Evolutionary conservation across 2,329 filamentous ascomycete genomes (phyloP).

Genomic region (Amesomyces nigricolor): DNA sequence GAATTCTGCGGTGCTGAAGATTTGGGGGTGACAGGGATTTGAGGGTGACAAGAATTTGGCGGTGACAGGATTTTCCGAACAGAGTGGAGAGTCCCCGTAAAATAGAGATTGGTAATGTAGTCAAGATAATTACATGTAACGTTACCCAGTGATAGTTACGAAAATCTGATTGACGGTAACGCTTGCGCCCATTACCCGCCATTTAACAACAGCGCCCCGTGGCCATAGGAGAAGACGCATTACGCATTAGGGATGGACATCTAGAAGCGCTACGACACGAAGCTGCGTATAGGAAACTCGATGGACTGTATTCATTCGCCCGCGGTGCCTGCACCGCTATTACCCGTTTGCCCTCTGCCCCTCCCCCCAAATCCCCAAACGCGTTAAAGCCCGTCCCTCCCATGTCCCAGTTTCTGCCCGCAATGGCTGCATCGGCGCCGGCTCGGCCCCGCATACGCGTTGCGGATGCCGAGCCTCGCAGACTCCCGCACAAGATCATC

Average conservation of each 20-base stretch:
- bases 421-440: conserved; percentile 9
- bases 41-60: too few relatives aligned
- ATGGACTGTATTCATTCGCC: conserved; percentile 4
- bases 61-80: too few relatives aligned
- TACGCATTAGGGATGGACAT: background rate
- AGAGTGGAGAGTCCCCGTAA: too few relatives aligned
- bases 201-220: too few relatives aligned
- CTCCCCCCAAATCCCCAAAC: conserved; percentile 2
- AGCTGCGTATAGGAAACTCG: background rate
- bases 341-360: background rate
- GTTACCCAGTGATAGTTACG: too few relatives aligned
- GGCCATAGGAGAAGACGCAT: too few relatives aligned
- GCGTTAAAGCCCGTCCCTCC: conserved; percentile 6
- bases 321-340: conserved; percentile 3
- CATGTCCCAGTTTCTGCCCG: conserved; percentile 6
- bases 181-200: too few relatives aligned
- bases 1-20: too few relatives aligned
- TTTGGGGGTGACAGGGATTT: too few relatives aligned
- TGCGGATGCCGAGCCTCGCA: conserved; percentile 11
- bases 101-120: too few relatives aligned
- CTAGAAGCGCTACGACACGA: background rate
- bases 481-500: conserved; percentile 11
- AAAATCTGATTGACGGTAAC: too few relatives aligned
- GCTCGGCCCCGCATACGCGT: background rate
- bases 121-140: too few relatives aligned